These are phyloP conservation scores for Coemansia guatemalensis DNA, from an alignment of 192 early-diverging fungal genomes.

Conservation along the genomic window DNA sequence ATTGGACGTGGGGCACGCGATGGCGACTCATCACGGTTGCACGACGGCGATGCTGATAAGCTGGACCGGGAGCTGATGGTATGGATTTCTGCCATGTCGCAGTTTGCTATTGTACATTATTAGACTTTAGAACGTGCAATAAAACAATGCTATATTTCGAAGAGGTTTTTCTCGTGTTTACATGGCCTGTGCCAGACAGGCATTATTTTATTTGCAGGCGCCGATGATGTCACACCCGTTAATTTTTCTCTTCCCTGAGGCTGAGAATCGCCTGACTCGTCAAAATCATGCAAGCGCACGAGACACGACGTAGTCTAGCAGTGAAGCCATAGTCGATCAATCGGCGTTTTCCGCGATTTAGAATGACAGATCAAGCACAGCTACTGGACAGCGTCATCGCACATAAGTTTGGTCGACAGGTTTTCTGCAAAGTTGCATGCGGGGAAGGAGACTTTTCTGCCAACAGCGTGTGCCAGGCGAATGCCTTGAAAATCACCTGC, in stretches of 20 bases:
- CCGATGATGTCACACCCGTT: too few species aligned
- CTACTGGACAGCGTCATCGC: neutral
- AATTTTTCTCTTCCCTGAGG: too few species aligned
- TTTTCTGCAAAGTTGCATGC: neutral
- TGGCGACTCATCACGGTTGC: neutral
- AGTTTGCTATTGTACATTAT: too few species aligned
- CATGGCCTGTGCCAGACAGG: too few species aligned
- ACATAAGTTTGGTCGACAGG: neutral
- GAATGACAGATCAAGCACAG: neutral
- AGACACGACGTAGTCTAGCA: too few species aligned
- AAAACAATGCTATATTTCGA: too few species aligned
- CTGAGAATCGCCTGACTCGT: too few species aligned
- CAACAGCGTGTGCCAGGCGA: neutral
- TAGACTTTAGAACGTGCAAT: too few species aligned
- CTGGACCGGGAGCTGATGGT: neutral
- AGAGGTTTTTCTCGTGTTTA: too few species aligned
- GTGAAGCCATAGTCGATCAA: neutral
- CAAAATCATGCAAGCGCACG: too few species aligned
- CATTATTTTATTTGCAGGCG: too few species aligned
- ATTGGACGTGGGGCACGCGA: slow-evolving; percentile 11
- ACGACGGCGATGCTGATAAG: slow-evolving; percentile 2
- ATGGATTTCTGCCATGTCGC: too few species aligned
- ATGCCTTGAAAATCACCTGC: neutral
- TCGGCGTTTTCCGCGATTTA: neutral
- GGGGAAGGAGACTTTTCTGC: neutral